Base-by-base conservation (phyloP, 257 asterid species). In the Misopates orontium region DNA sequence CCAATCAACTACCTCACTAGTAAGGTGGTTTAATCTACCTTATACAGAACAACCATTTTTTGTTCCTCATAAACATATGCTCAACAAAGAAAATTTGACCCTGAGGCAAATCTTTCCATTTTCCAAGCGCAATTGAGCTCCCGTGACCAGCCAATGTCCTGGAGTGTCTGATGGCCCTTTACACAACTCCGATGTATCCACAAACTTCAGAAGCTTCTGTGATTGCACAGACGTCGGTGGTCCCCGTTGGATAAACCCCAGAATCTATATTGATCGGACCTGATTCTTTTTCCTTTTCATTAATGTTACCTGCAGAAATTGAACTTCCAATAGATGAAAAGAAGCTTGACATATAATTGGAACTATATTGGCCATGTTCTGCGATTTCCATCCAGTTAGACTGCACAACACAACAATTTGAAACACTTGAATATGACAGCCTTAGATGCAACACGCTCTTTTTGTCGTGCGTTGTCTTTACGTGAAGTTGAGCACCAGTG, bases 91-190 rank as follows among this genome's bases (percentile, higher is more conserved):
- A 72, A 87, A 93, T 67, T 93, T 93, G 10, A 87, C 96, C 58
- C 85, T 69, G 1, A 93, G 45, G 70, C 92, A 86, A 1, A 93
- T 82, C 76, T 79, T 90, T 20, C 94, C 96, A 70, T 82, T 86
- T 18, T 93, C 99, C 71, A 90, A 24, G 4, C 83, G 92, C 79
- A 93, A 22, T 61, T 86, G 90, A 0, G 97, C 99, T 16, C 97
- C 99, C 0, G 96, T 90, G 19, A 75, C 96, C 58, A 90, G 69
- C 99, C 99, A 93, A 75, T 93, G 95, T 10, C 97, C 98, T 0
- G 98, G 98, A 57, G 71, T 84, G 64, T 93, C 96, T 56, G 76
- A 71, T 28, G 98, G 97, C 25, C 98, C 98, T 63, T 80, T 75
- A 21, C 88, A 71, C 75, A 90, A 14, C 65, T 90, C 80, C 31